These are phyloP conservation scores for Lactifluus piperatus DNA, from an alignment of 768 basidiomycete species.

Conservation along the genomic window DNA sequence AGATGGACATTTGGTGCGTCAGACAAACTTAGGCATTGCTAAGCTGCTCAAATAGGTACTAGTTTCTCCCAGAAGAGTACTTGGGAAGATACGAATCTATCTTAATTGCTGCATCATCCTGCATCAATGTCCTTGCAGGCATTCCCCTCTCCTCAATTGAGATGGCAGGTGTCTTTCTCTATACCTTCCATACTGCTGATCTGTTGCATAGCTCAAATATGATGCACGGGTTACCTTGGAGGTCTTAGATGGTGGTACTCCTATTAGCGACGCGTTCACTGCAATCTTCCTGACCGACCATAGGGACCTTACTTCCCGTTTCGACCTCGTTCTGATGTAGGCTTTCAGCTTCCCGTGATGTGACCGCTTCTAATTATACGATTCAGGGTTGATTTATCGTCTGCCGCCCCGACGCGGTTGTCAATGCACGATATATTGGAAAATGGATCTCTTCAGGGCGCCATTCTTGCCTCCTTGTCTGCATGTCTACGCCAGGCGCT, in stretches of 20 bases:
- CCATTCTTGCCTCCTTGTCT: conserved; percentile 45
- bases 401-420: conserved; percentile 35
- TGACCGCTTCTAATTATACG: not conserved
- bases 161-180: conserved; percentile 40
- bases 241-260: conserved; percentile 39
- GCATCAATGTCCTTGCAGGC: conserved; percentile 66
- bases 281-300: conserved; percentile 67
- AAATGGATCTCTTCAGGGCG: conserved; percentile 48
- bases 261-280: conserved; percentile 54
- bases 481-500: conserved; percentile 55
- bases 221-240: conserved; percentile 74
- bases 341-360: conserved; percentile 18
- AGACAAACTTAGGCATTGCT: not conserved
- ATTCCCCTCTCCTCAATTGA: conserved; percentile 73
- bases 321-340: conserved; percentile 65
- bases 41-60: not conserved
- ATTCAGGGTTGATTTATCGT: conserved; percentile 47
- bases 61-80: conserved; percentile 59
- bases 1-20: conserved; percentile 45
- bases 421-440: conserved; percentile 46
- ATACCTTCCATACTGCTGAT: conserved; percentile 2
- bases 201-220: conserved; percentile 47
- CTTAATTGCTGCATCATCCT: conserved; percentile 73
- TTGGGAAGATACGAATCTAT: conserved; percentile 40
- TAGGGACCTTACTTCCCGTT: conserved; percentile 53